These are phyloP conservation scores for Amanita thiersii DNA, from an alignment of 768 basidiomycete genomes.

Conservation along the genomic window DNA sequence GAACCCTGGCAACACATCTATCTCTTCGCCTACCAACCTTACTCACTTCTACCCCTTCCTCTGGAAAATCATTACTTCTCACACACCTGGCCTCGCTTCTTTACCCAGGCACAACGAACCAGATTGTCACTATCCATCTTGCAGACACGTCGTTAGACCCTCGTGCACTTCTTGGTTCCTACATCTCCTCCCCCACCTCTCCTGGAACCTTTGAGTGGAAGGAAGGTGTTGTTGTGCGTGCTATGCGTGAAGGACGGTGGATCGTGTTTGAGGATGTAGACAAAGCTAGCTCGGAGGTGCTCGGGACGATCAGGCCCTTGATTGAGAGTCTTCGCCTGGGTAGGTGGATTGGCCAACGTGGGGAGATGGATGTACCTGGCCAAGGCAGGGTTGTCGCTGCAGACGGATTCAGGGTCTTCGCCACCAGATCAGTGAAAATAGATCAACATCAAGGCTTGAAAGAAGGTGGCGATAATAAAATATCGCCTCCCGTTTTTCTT, in stretches of 20 bases:
- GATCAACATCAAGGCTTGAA: constrained; percentile 14
- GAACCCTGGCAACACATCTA: constrained; percentile 51
- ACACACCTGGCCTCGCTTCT: constrained; percentile 66
- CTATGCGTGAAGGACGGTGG: constrained; percentile 89
- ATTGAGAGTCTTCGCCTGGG: constrained; percentile 62
- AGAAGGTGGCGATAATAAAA: constrained; percentile 25
- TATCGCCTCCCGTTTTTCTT: constrained; percentile 64
- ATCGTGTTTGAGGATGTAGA: constrained; percentile 91
- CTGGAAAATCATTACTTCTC: constrained; percentile 80
- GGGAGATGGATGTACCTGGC: constrained; percentile 63
- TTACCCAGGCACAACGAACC: constrained; percentile 49
- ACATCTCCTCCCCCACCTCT: constrained; percentile 75
- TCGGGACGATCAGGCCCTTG: constrained; percentile 80
- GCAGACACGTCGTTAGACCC: constrained; percentile 95
- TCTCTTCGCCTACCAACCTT: constrained; percentile 72
- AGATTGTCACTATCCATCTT: constrained; percentile 81
- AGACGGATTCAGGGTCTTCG: constrained; percentile 80
- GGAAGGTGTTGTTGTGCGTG: constrained; percentile 86
- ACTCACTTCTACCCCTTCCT: constrained; percentile 77
- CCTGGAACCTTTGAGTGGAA: constrained; percentile 95
- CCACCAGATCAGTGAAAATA: constrained; percentile 65
- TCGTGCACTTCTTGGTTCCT: constrained; percentile 87
- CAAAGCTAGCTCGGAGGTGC: constrained; percentile 80
- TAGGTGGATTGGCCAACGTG: constrained; percentile 71
- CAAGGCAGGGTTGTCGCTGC: constrained; percentile 68